Base-by-base conservation (phyloP, 1,284 basidiomycete genomes). In the Xanthoconium separans region DNA sequence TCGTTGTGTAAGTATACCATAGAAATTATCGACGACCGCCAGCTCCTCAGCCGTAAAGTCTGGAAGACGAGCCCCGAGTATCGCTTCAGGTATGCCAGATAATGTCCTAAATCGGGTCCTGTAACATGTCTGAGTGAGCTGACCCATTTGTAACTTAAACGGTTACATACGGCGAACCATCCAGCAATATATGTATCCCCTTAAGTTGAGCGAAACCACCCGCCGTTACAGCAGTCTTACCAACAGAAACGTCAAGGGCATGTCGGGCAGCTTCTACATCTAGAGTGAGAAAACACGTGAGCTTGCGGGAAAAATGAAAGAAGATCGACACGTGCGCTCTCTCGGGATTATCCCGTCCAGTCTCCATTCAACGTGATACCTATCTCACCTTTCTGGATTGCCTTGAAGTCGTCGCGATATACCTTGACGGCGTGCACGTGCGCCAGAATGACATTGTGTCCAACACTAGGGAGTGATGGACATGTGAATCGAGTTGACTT, bases 301-400 rank as follows among this genome's bases (percentile, higher is more conserved):
- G 12, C 1, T 20, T 37, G 13, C 13, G 13, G 40, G 22, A 0
- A 15, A 24, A 12, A 33, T 22, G n/a, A 44, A 55, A 24, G 44
- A n/a, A 15, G 16, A 24, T 34, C 8, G 3, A 20, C 2, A 13
- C 5, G 24, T 15, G 11, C 82, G 59, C 62, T 88, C 87, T 87
- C 64, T 84, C 80, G 0, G 82, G 80, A 18, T 67, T 75, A 54
- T 84, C 76, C 12, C 12, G 39, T 78, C 82, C 83, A 89, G 58
- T 85, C 79, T 15, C 84, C 83, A 61, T 91, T 89, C 47, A 91
- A 73, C 2, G 88, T 91, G 67, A 91, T 87, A 3, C 87, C 87
- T 56, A 91, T 88, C 44, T 74, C 63, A 12, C 87, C 88, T 18
- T 76, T 74, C 60, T 87, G 83, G 2, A 55, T 61, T 4, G 72